Percentiles rank a stretch among this genome's conserved stretches.
These are phyloP conservation scores for Pelargonium cotyledonis DNA, from an alignment of 441 rosid species.

Conservation along the genomic window DNA sequence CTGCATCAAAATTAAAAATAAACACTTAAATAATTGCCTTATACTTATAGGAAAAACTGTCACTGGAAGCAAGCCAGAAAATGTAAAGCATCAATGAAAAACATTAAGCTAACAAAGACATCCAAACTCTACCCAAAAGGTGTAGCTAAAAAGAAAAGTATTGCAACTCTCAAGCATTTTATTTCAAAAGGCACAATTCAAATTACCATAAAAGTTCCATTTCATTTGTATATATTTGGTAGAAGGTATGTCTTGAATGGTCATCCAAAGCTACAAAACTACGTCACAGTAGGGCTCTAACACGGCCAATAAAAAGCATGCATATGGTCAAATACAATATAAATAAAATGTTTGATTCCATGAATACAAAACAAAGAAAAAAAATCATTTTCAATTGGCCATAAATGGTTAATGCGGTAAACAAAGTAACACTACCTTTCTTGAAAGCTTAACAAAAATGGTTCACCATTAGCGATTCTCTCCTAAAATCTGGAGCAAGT, in stretches of 20 bases:
- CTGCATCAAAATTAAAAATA: constrained; percentile 9
- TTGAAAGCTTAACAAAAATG: neutral
- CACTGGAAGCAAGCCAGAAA: neutral
- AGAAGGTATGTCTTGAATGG: neutral
- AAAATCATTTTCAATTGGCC: neutral
- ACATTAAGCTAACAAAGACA: neutral
- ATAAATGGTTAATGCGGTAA: neutral
- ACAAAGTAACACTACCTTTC: neutral
- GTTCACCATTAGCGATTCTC: neutral
- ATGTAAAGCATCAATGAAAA: neutral
- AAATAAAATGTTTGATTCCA: neutral
- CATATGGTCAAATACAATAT: neutral
- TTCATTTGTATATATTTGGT: neutral
- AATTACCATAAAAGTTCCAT: neutral
- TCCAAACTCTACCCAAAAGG: neutral
- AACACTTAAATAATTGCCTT: neutral
- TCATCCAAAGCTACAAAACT: neutral
- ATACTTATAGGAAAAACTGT: neutral
- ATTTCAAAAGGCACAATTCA: neutral
- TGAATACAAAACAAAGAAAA: neutral
- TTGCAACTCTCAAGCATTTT: neutral
- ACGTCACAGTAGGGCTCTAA: neutral
- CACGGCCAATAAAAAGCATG: neutral
- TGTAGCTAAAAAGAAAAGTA: neutral
- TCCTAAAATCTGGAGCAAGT: too few species aligned